phyloP scores from a whole-genome alignment of 345 rosid species.

The Salix exigua region DNA sequence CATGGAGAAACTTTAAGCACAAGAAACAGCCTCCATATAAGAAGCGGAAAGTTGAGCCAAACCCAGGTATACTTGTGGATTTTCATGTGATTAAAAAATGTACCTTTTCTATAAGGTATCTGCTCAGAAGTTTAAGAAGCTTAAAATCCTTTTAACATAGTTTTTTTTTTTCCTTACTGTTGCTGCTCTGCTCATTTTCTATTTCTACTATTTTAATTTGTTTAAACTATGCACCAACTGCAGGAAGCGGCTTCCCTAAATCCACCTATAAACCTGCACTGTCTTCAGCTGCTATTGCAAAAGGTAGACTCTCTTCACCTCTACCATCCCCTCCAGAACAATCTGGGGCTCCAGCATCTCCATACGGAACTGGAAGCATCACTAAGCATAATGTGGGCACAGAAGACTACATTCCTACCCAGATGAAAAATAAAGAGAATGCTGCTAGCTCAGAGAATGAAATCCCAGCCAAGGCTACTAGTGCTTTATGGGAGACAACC shows the following conservation, averaged over 20 bases:
- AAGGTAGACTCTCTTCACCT: slow-evolving; percentile 66
- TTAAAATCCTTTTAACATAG: neutral
- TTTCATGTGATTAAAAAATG: neutral
- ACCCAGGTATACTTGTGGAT: slow-evolving; percentile 48
- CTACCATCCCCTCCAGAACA: slow-evolving; percentile 56
- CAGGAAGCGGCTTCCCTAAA: slow-evolving; percentile 46
- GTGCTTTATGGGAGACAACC: slow-evolving; percentile 37
- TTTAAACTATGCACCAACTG: slow-evolving; percentile 18
- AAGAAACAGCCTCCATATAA: slow-evolving; percentile 78
- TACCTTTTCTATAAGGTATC: neutral
- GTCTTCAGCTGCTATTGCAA: slow-evolving; percentile 38
- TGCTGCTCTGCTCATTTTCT: neutral
- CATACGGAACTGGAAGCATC: slow-evolving; percentile 47
- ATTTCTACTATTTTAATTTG: neutral
- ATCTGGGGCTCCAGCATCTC: slow-evolving; percentile 46
- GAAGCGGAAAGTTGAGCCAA: slow-evolving; percentile 77
- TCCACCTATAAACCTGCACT: slow-evolving; percentile 49
- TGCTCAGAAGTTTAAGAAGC: slow-evolving; percentile 18
- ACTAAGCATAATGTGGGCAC: slow-evolving; percentile 34
- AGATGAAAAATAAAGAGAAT: slow-evolving; percentile 47
- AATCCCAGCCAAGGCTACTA: slow-evolving; percentile 35
- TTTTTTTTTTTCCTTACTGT: neutral
- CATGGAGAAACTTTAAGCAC: slow-evolving; percentile 61
- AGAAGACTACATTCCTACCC: slow-evolving; percentile 40
- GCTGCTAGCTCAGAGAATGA: slow-evolving; percentile 50